Base-by-base conservation (phyloP, 495 filamentous ascomycete species). In the Penicillium mononematosum region DNA sequence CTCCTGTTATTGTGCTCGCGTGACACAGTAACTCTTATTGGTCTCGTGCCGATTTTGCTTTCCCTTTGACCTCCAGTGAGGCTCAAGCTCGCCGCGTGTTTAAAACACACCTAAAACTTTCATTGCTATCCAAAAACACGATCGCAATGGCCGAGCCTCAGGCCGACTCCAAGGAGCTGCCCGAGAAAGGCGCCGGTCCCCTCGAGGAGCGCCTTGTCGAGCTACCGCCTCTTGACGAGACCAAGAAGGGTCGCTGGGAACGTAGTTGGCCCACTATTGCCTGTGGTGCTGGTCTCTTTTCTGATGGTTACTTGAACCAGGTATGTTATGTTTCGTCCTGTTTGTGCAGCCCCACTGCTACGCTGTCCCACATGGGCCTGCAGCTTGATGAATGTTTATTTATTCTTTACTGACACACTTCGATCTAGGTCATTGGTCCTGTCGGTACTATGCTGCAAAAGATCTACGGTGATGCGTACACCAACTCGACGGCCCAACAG, bases 251-350 rank as follows among this genome's bases (percentile, higher is more conserved):
- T 39, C 75, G 75, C 49, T 86, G 83, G 83, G 80, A 87, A 57
- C 77, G 83, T 50, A 76, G 80, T 46, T 85, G 83, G 82, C 84
- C 84, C 14, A 82, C 81, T 1, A 84, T 94, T 49, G 91, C 91
- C 46, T 96, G 91, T 62, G 92, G 92, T 56, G 89, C 92, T 42
- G 92, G 92, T 59, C 77, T 96, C 4, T 96, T 95, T 70, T 91
- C 88, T 17, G 92, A 96, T 69, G 92, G 92, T 12, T 96, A 96
- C 69, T 81, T 96, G 66, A 93, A 95, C 75, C 88, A 86, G 54
- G 88, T 86, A 69, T 48, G 67, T 70, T 5, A 5, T 24, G 10
- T 32, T 24, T 25, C 38, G 4, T 34, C 14, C 29, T 47, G 20
- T 42, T 12, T 29, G 55, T 36, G 27, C 45, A 31, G 45, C 16